phyloP scores from a whole-genome alignment of 306 rosid species.

The Rosa lucieae region DNA sequence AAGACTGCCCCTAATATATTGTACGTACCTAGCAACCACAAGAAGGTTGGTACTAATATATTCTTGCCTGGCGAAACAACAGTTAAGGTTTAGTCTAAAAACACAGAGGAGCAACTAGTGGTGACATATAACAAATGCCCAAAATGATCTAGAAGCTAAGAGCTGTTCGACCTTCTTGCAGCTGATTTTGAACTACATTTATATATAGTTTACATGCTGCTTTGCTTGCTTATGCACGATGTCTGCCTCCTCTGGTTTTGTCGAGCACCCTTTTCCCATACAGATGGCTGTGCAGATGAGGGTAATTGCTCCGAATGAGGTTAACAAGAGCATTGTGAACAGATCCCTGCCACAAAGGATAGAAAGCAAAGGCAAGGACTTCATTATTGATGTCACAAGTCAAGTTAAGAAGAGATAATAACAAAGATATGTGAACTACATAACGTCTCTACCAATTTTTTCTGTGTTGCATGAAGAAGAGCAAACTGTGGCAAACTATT shows the following conservation, averaged over 20 bases:
- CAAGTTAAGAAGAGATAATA: background rate
- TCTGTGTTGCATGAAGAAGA: background rate
- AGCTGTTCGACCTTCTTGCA: background rate
- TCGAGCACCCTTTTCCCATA: constrained; percentile 29
- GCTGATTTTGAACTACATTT: background rate
- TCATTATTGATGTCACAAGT: background rate
- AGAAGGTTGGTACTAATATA: background rate
- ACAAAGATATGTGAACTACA: background rate
- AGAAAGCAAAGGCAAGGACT: background rate
- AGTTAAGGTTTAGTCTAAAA: background rate
- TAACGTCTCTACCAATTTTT: no score
- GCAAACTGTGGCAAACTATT: no score
- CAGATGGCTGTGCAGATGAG: constrained; percentile 21
- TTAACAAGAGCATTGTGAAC: constrained; percentile 12
- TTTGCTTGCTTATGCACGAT: background rate
- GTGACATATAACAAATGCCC: background rate
- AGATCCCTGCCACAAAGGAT: constrained; percentile 9
- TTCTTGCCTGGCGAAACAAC: constrained; percentile 16
- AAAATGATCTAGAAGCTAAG: background rate
- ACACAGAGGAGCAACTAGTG: background rate
- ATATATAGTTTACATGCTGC: background rate
- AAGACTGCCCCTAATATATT: background rate
- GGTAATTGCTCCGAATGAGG: background rate
- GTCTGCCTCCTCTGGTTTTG: background rate
- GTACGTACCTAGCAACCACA: constrained; percentile 16